phyloP scores from a whole-genome alignment of 768 basidiomycete genomes.

The Suillus clintonianus region DNA sequence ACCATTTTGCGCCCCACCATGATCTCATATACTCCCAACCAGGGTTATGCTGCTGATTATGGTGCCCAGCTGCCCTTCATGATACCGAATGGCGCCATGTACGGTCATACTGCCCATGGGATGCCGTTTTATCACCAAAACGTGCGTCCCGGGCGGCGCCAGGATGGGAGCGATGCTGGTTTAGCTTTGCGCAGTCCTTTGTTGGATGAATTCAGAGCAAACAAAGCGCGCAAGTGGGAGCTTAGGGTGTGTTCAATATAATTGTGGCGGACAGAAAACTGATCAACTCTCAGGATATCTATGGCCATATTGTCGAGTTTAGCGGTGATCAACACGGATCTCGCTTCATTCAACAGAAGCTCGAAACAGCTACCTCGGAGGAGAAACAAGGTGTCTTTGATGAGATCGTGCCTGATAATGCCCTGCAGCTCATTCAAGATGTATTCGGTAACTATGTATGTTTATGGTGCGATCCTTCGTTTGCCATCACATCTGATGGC shows the following conservation, averaged over 20 bases:
- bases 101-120: slow-evolving; percentile 41
- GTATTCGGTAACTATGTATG: slow-evolving; percentile 96
- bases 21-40: slow-evolving; percentile 37
- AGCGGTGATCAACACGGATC: slow-evolving; percentile 96
- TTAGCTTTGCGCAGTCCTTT: slow-evolving; percentile 63
- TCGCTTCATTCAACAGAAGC: slow-evolving; percentile 91
- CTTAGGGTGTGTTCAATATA: slow-evolving; percentile 54
- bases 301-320: slow-evolving; percentile 87
- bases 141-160: slow-evolving; percentile 47
- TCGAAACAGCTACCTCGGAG: slow-evolving; percentile 74
- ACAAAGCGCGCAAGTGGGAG: slow-evolving; percentile 81
- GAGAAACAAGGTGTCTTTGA: slow-evolving; percentile 81
- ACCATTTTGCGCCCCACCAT: slow-evolving; percentile 44
- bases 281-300: slow-evolving; percentile 66
- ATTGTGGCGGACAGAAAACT: background rate
- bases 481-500: slow-evolving; percentile 11
- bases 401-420: slow-evolving; percentile 81
- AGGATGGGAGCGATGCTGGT: slow-evolving; percentile 37
- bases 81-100: slow-evolving; percentile 45
- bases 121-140: slow-evolving; percentile 40
- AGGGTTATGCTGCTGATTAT: slow-evolving; percentile 54
- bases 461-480: slow-evolving; percentile 8
- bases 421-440: slow-evolving; percentile 80
- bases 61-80: slow-evolving; percentile 46
- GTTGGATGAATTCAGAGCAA: slow-evolving; percentile 83